Base-by-base conservation (phyloP, 805 yeast species). In the Spathaspora girioi region DNA sequence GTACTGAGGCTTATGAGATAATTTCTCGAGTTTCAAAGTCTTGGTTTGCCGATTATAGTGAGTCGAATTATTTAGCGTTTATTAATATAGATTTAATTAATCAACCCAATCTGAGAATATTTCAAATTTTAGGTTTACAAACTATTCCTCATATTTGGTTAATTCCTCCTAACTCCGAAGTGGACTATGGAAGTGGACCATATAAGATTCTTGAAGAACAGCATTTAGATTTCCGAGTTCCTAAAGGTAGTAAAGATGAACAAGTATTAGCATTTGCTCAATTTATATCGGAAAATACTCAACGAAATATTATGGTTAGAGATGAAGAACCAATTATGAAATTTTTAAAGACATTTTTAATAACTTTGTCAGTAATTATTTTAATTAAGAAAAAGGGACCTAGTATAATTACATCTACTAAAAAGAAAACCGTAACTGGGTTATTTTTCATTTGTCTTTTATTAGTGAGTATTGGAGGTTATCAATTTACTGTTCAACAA, bases 131-230 rank as follows among this genome's bases (percentile, higher is more conserved):
- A 48, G 63, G 68, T 2, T 59, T 87, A 50, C 66, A 66, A 2
- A 69, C 80, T 2, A 81, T 85, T 2, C 94, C 96, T 1, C 84
- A 81, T 53, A 56, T 85, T n/a, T 81, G 90, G 82, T 69, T 86
- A 2, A 76, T 80, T 50, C 90, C 91, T 3, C 86, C 83, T 3
- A 64, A 61, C 44, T 55, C 54, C 18, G 40, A 49, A 23, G 42
- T 55, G 20, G 67, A 63, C 31, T 26, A 27, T 9, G 52, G 45
- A 23, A 23, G 26, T n/a, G 43, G 45, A 26, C 60, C 60, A 46
- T 56, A 44, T 48, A 59, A 62, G 31, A 60, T 64, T 26, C 57
- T 64, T 12, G 58, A 55, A 19, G 72, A 66, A 44, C 61, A 65
- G 6, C 71, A 69, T 47, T 68, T 62, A 23, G 60, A 63, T 26